phyloP scores from a whole-genome alignment of 2,329 filamentous ascomycete species.

The Pyrenochaeta sp. region DNA sequence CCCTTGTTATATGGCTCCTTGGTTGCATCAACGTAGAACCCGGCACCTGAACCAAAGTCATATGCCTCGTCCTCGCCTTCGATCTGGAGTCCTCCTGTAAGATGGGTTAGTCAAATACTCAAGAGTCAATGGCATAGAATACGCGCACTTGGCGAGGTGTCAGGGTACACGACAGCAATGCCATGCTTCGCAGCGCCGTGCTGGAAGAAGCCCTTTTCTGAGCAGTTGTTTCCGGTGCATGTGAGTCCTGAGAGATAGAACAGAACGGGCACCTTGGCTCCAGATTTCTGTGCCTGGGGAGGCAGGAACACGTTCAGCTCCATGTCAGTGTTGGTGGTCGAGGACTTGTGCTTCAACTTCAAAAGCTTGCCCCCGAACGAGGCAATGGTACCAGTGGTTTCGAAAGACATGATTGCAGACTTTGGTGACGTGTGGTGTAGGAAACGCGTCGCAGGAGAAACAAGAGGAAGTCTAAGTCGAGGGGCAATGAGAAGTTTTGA shows the following conservation, averaged over 20 bases:
- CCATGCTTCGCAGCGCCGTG: slow-evolving; percentile 78
- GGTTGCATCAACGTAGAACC: slow-evolving; percentile 93
- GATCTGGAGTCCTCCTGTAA: slow-evolving; percentile 74
- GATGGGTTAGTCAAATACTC: slow-evolving; percentile 20
- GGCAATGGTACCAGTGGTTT: slow-evolving; percentile 86
- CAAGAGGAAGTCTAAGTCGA: slow-evolving; percentile 15
- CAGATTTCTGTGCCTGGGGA: slow-evolving; percentile 66
- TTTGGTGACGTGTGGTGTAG: slow-evolving; percentile 20
- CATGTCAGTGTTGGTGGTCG: slow-evolving; percentile 85
- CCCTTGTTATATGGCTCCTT: slow-evolving; percentile 74
- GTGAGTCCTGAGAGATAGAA: slow-evolving; percentile 95
- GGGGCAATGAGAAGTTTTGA: slow-evolving; percentile 31
- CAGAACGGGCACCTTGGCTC: slow-evolving; percentile 77
- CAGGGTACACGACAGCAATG: slow-evolving; percentile 93
- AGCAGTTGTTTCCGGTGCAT: slow-evolving; percentile 85
- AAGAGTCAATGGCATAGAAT: neutral
- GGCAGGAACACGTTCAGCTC: slow-evolving; percentile 91
- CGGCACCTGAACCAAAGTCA: slow-evolving; percentile 91
- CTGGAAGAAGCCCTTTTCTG: slow-evolving; percentile 88
- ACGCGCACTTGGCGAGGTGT: slow-evolving; percentile 83
- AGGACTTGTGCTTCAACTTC: slow-evolving; percentile 87
- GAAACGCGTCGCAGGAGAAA: slow-evolving; percentile 15
- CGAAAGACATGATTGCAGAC: slow-evolving; percentile 72
- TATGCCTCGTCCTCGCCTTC: slow-evolving; percentile 85
- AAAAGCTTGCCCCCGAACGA: slow-evolving; percentile 93